Base-by-base conservation (phyloP, 139 green algal species). In the Chlorella ohadii region DNA sequence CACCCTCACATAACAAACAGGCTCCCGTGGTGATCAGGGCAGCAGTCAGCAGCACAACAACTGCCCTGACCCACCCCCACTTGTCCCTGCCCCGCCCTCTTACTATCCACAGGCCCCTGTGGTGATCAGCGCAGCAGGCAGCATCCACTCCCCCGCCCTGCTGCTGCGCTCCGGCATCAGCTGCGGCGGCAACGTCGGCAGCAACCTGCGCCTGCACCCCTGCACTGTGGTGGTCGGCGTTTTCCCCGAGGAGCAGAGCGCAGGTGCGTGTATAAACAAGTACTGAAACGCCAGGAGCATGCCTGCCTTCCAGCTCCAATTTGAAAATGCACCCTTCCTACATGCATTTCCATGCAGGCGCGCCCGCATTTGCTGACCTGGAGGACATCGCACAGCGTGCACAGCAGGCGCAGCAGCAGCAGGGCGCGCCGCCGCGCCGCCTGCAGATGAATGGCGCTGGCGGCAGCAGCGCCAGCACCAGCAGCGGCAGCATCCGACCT, bases 71-170 rank as follows among this genome's bases (percentile, higher is more conserved):
- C n/a, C n/a, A n/a, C n/a, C n/a, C n/a, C n/a, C n/a, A n/a, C n/a
- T n/a, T n/a, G n/a, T 51, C 44, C 6, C 44, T 51, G 44, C 44
- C 44, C 6, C 9, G 6, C 44, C 44, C 7, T 51, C 44, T 31
- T 15, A 23, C 36, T 19, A 12, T 38, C 3, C 0, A 34, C 75
- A 81, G 57, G 85, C 87, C n/a, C 57, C 79, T 17, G 1, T 86
- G 16, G 81, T 92, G 13, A 76, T 94, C 13, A 64, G 34, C 36
- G 51, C 66, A 15, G 79, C 75, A 0, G 87, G 87, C 33, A 78
- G 86, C 27, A 74, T 96, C 55, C 86, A 95, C 87, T 92, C 84
- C 27, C 93, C 93, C 0, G 88, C 91, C 27, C 87, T 96, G 85
- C 89, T 96, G 78, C 89, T 94, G 61, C 83, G 93, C 33, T 91